A percentile compares a stretch with the other conserved stretches of the same genome.
phyloP scores from a whole-genome alignment of 129 eudicot species.

The Kitagawia praeruptora region DNA sequence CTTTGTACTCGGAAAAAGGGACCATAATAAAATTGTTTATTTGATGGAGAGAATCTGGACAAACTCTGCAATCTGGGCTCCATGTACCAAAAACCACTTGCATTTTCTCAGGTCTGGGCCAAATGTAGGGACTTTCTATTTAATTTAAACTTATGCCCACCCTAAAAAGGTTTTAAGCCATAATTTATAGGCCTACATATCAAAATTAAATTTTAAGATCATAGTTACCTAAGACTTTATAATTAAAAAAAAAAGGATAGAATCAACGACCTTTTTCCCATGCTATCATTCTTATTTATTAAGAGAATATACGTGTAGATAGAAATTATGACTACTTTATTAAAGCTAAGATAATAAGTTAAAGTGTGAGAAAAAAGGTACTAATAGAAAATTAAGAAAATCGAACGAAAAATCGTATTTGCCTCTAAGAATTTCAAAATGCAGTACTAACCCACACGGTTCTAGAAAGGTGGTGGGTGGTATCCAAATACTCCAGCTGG shows the following conservation, averaged over 20 bases:
- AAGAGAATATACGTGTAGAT: too few relatives aligned
- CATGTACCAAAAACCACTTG: too few relatives aligned
- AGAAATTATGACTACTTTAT: too few relatives aligned
- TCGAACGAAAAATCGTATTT: background rate
- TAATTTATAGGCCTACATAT: background rate
- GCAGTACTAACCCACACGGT: background rate
- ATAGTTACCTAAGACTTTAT: background rate
- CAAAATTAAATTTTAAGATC: background rate
- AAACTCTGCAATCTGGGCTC: background rate
- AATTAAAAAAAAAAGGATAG: fast-evolving
- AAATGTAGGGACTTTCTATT: background rate
- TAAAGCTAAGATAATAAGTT: background rate
- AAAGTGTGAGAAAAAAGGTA: background rate
- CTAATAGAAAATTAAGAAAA: too few relatives aligned
- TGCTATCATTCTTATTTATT: background rate
- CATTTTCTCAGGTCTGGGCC: background rate
- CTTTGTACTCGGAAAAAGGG: too few relatives aligned
- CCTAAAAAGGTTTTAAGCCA: background rate
- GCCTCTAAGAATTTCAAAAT: background rate
- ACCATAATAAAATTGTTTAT: too few relatives aligned
- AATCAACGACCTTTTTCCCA: background rate
- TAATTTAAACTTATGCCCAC: background rate
- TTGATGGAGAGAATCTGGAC: background rate
- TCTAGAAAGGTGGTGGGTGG: background rate
- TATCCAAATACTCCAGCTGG: background rate